Evolutionary conservation across 2,329 filamentous ascomycete species (phyloP).

Genomic region (Fusarium keratoplasticum): DNA sequence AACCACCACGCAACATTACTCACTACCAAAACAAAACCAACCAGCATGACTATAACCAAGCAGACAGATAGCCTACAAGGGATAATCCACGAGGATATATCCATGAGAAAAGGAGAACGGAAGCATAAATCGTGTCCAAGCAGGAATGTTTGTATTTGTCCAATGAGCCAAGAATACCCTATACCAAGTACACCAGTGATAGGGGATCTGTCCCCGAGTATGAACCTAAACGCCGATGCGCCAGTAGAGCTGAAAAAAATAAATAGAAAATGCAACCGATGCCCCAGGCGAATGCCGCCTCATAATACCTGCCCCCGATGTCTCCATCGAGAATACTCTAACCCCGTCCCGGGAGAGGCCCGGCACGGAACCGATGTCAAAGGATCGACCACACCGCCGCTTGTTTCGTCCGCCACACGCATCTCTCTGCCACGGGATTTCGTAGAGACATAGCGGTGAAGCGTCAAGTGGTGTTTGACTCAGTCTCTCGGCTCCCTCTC

Average conservation of each 20-base stretch:
- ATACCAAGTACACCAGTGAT: neutral
- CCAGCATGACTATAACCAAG: neutral
- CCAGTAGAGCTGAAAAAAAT: neutral
- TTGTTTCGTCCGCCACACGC: neutral
- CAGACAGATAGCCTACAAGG: neutral
- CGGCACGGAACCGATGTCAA: neutral
- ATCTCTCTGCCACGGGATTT: neutral
- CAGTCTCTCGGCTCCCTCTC: slow-evolving; percentile 38
- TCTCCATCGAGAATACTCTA: neutral
- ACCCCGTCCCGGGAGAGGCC: neutral
- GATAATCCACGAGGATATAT: neutral
- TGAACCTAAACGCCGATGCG: slow-evolving; percentile 20
- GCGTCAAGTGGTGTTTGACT: neutral
- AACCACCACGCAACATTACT: neutral
- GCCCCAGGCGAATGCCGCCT: neutral
- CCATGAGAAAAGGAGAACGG: neutral
- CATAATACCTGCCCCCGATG: neutral
- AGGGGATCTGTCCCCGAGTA: neutral
- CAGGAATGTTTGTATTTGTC: neutral
- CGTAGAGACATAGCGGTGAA: neutral
- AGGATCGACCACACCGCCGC: neutral
- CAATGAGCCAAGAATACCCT: slow-evolving; percentile 16
- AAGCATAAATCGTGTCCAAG: neutral
- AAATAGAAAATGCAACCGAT: neutral
- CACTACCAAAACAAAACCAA: neutral